Evolutionary conservation across 805 yeast genomes (phyloP).

Genomic region (Ascoidea tarda): DNA sequence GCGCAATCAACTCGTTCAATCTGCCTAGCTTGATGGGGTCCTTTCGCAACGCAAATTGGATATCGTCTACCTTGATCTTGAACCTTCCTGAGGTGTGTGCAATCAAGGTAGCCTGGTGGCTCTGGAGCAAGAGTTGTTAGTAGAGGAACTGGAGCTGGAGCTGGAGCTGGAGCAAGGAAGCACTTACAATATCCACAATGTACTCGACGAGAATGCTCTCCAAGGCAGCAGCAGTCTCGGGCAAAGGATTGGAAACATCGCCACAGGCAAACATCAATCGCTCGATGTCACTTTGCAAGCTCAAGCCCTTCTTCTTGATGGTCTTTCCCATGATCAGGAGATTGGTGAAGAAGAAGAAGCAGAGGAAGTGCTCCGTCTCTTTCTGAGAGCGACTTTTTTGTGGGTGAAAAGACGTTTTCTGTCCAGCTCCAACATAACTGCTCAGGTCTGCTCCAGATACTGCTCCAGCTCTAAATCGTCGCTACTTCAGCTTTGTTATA

Average conservation of each 20-base stretch:
- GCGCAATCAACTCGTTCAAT: conserved; percentile 17
- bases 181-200: background rate
- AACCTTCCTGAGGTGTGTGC: background rate
- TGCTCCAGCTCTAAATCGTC: too few species aligned
- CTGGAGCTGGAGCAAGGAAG: too few species aligned
- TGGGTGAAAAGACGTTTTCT: too few species aligned
- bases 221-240: background rate
- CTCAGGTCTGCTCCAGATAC: too few species aligned
- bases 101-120: background rate
- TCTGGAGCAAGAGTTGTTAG: too few species aligned
- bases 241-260: background rate
- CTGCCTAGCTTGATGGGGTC: conserved; percentile 24
- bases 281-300: background rate
- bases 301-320: background rate
- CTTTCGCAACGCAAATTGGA: conserved; percentile 20
- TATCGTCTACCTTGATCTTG: conserved; percentile 20
- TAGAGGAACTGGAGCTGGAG: too few species aligned
- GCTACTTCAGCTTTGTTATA: too few species aligned
- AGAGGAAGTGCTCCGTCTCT: too few species aligned
- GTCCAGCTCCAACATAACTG: too few species aligned
- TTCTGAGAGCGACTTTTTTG: too few species aligned
- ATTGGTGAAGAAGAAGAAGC: too few species aligned
- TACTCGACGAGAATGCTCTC: background rate
- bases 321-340: background rate
- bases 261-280: background rate